phyloP scores from a whole-genome alignment of 78 protist species.

The Cavenderia fasciculata region DNA sequence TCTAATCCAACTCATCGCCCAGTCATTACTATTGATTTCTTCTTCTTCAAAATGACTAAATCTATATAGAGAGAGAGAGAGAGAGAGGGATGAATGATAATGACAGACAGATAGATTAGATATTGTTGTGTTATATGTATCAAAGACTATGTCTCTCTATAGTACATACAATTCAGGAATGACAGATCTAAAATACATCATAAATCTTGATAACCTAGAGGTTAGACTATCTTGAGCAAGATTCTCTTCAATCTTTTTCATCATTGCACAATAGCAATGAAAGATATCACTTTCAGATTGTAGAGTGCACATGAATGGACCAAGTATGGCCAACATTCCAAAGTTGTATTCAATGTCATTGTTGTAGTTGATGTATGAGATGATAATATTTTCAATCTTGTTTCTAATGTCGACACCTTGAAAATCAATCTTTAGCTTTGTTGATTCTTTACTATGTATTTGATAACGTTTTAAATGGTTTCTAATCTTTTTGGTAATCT shows the following conservation, averaged over 20 bases:
- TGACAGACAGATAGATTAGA: background rate
- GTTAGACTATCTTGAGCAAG: constrained; percentile 44
- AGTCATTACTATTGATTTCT: constrained; percentile 77
- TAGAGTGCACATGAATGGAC: constrained; percentile 72
- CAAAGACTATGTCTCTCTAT: background rate
- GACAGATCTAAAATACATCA: constrained; percentile 72
- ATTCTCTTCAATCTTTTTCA: constrained; percentile 77
- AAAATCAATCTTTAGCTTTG: constrained; percentile 40
- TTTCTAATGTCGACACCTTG: constrained; percentile 70
- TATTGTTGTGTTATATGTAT: background rate
- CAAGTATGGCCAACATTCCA: constrained; percentile 53
- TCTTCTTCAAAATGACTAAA: constrained; percentile 83
- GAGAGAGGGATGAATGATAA: too few species aligned
- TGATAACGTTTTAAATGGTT: constrained; percentile 65
- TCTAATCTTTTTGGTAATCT: constrained; percentile 61
- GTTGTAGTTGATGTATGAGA: constrained; percentile 61
- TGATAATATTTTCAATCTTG: constrained; percentile 61
- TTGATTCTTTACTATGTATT: constrained; percentile 12
- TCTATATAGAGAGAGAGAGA: too few species aligned
- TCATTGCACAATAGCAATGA: constrained; percentile 48
- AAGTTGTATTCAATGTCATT: constrained; percentile 72
- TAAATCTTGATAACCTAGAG: constrained; percentile 71
- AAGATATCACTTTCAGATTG: constrained; percentile 74
- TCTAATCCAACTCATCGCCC: constrained; percentile 80
- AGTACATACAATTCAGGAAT: constrained; percentile 71